Evolutionary conservation across 202 grass and related monocot species (phyloP), one percentile per base, ranked within the genome.

Genomic region (Digitaria exilis): DNA sequence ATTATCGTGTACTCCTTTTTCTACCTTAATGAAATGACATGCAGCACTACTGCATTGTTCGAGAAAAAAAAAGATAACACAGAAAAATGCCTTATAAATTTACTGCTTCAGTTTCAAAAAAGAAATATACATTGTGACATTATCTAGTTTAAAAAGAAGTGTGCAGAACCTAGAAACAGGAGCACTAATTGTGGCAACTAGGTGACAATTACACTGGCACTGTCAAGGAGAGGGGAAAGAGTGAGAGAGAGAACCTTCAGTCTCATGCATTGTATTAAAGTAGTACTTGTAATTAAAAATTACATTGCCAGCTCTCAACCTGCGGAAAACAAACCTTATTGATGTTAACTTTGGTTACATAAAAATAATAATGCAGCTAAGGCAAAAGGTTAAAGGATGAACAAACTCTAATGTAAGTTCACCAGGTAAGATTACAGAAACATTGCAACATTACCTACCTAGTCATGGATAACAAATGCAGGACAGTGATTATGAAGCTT

Each of bases 211-310:
- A 65, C 22, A 79, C 37, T 63, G 66, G 48, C 43, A 78, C 7
- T 71, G 34, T 41, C 50, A 75, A 13, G 52, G 69, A 70, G 60
- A 19, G 28, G 50, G 57, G 54, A 41, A 41, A 37, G 35, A 37
- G 45, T 76, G 57, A 29, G 49, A 48, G 29, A 8, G 49, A 24
- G 15, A 42, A 99, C 96, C 96, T 99, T 99, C 96, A 14, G 93
- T 96, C 82, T 90, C 92, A 84, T 96, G 87, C 89, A 96, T 86
- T 22, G 50, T 86, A 72, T 99, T 96, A 79, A 94, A 92, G 78
- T 94, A 99, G 79, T 99, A 99, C 84, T 89, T 94, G 86, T 96
- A 99, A 80, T 99, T 95, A 80, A 99, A 99, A 77, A 96, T 62
- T 52, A 99, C 96, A 87, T 99, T 99, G 34, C 96, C 96, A 81